A percentile compares a stretch with the other conserved stretches of the same genome.
Conservation (phyloP, 352 stramenopile genomes). For the Globisporangium viniferum region DNA sequence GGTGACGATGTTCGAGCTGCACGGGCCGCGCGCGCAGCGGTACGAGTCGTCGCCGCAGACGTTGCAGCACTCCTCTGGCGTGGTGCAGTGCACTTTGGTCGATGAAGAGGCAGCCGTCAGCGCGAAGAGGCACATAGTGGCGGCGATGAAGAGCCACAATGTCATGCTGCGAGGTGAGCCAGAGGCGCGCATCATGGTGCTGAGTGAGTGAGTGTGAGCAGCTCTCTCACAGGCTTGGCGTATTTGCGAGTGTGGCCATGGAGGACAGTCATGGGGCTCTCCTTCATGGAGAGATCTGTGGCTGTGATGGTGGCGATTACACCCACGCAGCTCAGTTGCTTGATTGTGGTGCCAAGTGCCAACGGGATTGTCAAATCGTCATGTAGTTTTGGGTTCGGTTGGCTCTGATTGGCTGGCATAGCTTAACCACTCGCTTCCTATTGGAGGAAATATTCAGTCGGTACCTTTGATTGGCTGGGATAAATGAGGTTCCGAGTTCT, state of each 20-base stretch:
- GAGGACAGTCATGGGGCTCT: background rate
- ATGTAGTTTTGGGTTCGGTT: background rate
- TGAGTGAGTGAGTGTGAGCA: background rate
- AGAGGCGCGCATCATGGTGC: background rate
- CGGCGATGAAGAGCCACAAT: constrained; percentile 2
- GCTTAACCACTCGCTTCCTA: background rate
- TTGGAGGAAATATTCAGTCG: background rate
- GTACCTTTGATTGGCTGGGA: background rate
- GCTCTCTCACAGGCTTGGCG: background rate
- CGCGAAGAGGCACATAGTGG: background rate
- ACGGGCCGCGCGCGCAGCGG: constrained; percentile 48
- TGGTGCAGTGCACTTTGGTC: constrained; percentile 5
- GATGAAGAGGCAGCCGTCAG: background rate
- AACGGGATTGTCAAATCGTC: background rate
- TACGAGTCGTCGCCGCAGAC: constrained; percentile 42
- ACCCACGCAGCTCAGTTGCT: background rate
- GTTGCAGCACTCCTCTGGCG: constrained; percentile 39
- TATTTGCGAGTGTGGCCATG: background rate
- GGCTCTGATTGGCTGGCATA: background rate
- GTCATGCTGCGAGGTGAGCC: background rate
- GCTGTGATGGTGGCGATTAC: background rate
- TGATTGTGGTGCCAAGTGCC: background rate
- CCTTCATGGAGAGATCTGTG: background rate
- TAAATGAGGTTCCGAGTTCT: background rate
- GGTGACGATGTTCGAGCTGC: constrained; percentile 39